Evolutionary conservation across 495 filamentous ascomycete species (phyloP).

Genomic region (Daldinia bambusicola): DNA sequence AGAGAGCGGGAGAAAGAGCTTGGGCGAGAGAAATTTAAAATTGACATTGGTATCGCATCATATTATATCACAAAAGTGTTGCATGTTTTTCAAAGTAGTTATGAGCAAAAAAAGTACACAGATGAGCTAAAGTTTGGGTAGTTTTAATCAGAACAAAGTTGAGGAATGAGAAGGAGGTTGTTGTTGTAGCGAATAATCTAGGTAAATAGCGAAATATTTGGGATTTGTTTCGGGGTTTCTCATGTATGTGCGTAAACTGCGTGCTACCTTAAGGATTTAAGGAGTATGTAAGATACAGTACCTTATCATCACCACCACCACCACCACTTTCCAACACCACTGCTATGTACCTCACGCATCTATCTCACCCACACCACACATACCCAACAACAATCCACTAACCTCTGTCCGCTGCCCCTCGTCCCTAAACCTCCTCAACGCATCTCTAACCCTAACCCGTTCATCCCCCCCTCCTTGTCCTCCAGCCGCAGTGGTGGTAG

Average conservation of each 20-base stretch:
- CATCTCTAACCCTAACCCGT: constrained; percentile 26
- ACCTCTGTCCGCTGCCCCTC: constrained; percentile 40
- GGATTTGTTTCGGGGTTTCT: neutral
- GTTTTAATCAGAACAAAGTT: neutral
- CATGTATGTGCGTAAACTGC: neutral
- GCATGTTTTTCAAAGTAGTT: neutral
- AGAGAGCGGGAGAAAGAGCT: too few relatives aligned
- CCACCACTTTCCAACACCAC: neutral
- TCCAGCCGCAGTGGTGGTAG: neutral
- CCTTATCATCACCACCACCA: too few relatives aligned
- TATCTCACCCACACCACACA: constrained; percentile 34
- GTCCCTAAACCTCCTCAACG: constrained; percentile 47
- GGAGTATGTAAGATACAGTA: too few relatives aligned
- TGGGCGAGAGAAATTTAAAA: neutral
- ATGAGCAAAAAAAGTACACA: too few relatives aligned
- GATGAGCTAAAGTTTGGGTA: too few relatives aligned
- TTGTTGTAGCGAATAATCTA: neutral
- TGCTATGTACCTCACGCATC: neutral
- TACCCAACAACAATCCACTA: constrained; percentile 51
- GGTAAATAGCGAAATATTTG: neutral
- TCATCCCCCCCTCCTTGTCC: constrained; percentile 10
- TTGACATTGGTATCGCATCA: neutral
- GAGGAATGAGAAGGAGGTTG: neutral
- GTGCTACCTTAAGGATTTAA: too few relatives aligned
- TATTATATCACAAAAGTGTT: neutral